These are phyloP conservation scores for Suillus ampliporus DNA, from an alignment of 768 basidiomycete genomes.

Conservation along the genomic window DNA sequence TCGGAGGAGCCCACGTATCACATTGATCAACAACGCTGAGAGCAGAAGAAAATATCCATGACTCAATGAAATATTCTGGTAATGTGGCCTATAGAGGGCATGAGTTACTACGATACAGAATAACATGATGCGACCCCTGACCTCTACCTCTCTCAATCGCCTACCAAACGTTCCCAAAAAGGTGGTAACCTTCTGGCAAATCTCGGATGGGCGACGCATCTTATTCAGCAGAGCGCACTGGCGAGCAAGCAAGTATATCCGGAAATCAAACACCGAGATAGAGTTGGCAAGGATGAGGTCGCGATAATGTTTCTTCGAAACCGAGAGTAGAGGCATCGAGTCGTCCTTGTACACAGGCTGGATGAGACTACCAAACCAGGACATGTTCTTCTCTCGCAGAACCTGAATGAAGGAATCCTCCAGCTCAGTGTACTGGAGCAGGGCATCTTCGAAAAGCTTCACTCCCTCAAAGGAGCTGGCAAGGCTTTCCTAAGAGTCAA, in stretches of 20 bases:
- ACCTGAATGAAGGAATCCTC: conserved; percentile 82
- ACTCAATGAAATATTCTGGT: conserved; percentile 80
- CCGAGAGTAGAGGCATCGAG: conserved; percentile 77
- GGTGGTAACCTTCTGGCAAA: conserved; percentile 68
- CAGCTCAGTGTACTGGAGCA: conserved; percentile 89
- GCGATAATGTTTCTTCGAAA: conserved; percentile 82
- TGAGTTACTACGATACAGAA: conserved; percentile 23
- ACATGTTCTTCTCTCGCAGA: conserved; percentile 79
- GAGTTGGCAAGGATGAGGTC: conserved; percentile 89
- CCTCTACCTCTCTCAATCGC: conserved; percentile 77
- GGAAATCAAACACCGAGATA: conserved; percentile 93
- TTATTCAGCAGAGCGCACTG: conserved; percentile 81
- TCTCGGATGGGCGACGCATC: conserved; percentile 69
- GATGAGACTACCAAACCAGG: conserved; percentile 92
- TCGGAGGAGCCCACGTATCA: conserved; percentile 66
- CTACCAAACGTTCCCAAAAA: conserved; percentile 83
- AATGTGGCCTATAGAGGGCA: conserved; percentile 48
- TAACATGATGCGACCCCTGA: conserved; percentile 36
- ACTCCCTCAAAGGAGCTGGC: conserved; percentile 92
- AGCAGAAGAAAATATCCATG: conserved; percentile 93
- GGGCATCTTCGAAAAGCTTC: conserved; percentile 86
- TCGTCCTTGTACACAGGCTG: conserved; percentile 75
- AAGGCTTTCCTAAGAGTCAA: conserved; percentile 78
- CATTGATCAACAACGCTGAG: conserved; percentile 83
- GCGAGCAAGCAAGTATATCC: conserved; percentile 86